A percentile compares a stretch with the other conserved stretches of the same genome.
Evolutionary conservation across 257 asterid species (phyloP).

Genomic region (Solanum clarkiae): DNA sequence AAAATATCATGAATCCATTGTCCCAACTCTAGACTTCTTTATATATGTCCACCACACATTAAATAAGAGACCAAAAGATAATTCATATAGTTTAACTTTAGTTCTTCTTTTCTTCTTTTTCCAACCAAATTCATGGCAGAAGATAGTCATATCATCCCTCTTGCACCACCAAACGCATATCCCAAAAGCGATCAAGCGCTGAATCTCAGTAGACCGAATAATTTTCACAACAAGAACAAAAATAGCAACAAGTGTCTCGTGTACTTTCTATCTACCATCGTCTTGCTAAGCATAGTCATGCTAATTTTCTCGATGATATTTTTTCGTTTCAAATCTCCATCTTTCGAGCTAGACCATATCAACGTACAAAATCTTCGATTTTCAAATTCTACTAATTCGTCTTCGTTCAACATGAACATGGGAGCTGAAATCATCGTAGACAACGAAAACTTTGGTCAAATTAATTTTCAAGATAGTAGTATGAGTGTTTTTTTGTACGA

Average conservation of each 20-base stretch:
- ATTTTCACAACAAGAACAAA: background rate
- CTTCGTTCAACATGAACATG: conserved; percentile 20
- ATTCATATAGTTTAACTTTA: background rate
- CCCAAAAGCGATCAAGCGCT: background rate
- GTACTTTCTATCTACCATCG: conserved; percentile 16
- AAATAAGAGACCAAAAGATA: background rate
- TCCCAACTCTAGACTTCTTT: background rate
- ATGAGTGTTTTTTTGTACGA: conserved; percentile 11
- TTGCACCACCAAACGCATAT: conserved; percentile 10
- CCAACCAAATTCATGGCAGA: conserved; percentile 1
- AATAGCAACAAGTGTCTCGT: conserved; percentile 34
- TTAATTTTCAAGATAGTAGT: conserved; percentile 19
- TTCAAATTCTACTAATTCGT: background rate
- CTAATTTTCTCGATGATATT: conserved; percentile 21
- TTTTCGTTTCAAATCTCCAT: conserved; percentile 23
- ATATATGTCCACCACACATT: background rate
- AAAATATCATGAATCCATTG: background rate
- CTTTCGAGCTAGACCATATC: conserved; percentile 9
- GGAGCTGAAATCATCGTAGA: conserved; percentile 12
- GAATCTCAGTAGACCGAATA: background rate
- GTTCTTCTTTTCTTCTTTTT: background rate
- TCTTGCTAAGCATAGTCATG: conserved; percentile 21
- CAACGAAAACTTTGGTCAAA: conserved; percentile 39
- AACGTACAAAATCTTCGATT: conserved; percentile 6
- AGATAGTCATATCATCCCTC: conserved; percentile 7